Evolutionary conservation across 495 filamentous ascomycete genomes (phyloP), one percentile per base, ranked within the genome.

Genomic region (Thermochaetoides thermophila): DNA sequence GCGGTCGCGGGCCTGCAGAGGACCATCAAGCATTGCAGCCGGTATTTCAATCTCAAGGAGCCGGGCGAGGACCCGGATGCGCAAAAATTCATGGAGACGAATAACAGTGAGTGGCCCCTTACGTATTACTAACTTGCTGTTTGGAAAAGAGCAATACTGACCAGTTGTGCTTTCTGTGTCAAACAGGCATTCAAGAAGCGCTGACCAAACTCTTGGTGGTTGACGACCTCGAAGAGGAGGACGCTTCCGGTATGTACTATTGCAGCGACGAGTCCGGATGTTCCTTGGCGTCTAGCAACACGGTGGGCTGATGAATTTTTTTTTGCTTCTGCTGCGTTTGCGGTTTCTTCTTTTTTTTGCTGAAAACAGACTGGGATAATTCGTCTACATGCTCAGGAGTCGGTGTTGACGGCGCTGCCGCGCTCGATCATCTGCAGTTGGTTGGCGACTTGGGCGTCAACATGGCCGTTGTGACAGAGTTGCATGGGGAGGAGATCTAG

Each of bases 201-300:
- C 40, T 72, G 38, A 48, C 45, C 4, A 51, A 39, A 26, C 42
- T 61, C 14, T 55, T 50, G 7, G 64, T 70, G 3, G 64, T 69
- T 7, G 66, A 69, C 13, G 66, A 71, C 21, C 40, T 60, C 31
- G 68, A 71, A 37, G 68, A 71, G 26, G 67, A 72, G 22, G 64
- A 54, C 44, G n/a, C n/a, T n/a, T 69, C 66, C 27, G 68, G 68
- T 65, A 65, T 49, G 65, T 62, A 42, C 21, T 43, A 46, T n/a
- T n/a, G n/a, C 31, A 59, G 55, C 46, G 56, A 60, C 40, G 61
- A 53, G 34, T 48, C 51, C 23, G 58, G 53, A n/a, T n/a, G n/a
- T n/a, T n/a, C n/a, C 41, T 44, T 49, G 35, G 49, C 48, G 27
- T 56, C 51, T 22, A 54, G 49, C 56, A 49, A 52, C 43, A 57